Evolutionary conservation across 2,329 filamentous ascomycete species (phyloP).

Genomic region (Mollisiaceae sp.): DNA sequence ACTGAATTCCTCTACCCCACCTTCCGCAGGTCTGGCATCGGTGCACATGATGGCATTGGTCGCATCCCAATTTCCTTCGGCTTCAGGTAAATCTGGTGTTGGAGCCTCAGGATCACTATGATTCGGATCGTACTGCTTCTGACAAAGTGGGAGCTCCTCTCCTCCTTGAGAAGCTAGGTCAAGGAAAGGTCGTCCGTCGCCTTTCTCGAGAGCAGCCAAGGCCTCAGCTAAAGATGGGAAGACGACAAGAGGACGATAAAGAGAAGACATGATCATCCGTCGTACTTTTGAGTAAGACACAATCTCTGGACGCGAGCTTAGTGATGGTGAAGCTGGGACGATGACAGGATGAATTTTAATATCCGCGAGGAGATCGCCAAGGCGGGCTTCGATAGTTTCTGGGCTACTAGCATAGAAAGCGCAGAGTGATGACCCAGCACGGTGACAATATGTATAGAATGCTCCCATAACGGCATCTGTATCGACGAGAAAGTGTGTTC

Average conservation of each 20-base stretch:
- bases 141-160: constrained; percentile 25
- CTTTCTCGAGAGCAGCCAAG: constrained; percentile 39
- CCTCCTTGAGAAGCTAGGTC: constrained; percentile 18
- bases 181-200: constrained; percentile 51
- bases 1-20: constrained; percentile 34
- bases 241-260: constrained; percentile 40
- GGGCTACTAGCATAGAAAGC: constrained; percentile 35
- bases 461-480: constrained; percentile 38
- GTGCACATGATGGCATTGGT: constrained; percentile 39
- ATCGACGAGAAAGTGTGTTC: constrained; percentile 49
- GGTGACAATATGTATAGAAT: constrained; percentile 40
- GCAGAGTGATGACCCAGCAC: constrained; percentile 43
- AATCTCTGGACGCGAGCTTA: constrained; percentile 32
- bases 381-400: constrained; percentile 31
- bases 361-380: constrained; percentile 45
- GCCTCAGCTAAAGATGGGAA: constrained; percentile 40
- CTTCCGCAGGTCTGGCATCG: constrained; percentile 33
- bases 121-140: neutral
- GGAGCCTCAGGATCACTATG: constrained; percentile 11
- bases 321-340: constrained; percentile 25
- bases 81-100: constrained; percentile 20
- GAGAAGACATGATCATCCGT: constrained; percentile 33
- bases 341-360: constrained; percentile 45
- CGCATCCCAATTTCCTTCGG: constrained; percentile 34
- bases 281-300: constrained; percentile 40